A percentile compares a stretch with the other conserved stretches of the same genome.
phyloP scores from a whole-genome alignment of 2,329 filamentous ascomycete genomes.

The Tolypocladium endophyticum region DNA sequence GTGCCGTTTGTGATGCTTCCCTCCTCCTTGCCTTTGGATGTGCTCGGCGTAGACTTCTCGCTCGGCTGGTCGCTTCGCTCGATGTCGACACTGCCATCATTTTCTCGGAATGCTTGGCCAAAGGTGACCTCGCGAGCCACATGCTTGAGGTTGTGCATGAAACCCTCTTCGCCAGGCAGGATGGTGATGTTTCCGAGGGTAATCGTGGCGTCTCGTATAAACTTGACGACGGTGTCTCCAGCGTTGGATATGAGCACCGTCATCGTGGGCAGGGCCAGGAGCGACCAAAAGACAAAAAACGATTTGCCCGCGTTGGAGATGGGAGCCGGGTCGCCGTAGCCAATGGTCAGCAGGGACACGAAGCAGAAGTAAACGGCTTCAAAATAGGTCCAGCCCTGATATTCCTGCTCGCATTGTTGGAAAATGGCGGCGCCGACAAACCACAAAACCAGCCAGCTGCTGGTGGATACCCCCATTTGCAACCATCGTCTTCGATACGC shows the following conservation, averaged over 20 bases:
- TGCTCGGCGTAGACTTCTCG: constrained; percentile 7
- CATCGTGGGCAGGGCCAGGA: constrained; percentile 79
- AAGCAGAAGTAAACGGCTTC: constrained; percentile 79
- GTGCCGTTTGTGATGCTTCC: background rate
- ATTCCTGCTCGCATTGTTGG: constrained; percentile 35
- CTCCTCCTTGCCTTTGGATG: constrained; percentile 1
- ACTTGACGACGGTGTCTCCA: constrained; percentile 69
- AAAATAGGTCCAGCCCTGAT: constrained; percentile 64
- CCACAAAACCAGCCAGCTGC: constrained; percentile 67
- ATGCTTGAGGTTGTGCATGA: constrained; percentile 34
- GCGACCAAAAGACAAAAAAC: constrained; percentile 89
- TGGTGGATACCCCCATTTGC: constrained; percentile 55
- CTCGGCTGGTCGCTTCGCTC: background rate
- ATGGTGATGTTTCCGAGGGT: constrained; percentile 49
- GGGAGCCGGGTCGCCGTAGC: constrained; percentile 73
- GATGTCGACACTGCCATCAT: background rate
- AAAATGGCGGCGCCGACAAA: constrained; percentile 71
- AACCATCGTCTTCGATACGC: constrained; percentile 62
- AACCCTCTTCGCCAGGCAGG: constrained; percentile 42
- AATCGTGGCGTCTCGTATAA: constrained; percentile 44
- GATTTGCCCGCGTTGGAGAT: constrained; percentile 68
- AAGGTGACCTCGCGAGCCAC: constrained; percentile 29
- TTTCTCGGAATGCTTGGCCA: constrained; percentile 27
- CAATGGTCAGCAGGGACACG: constrained; percentile 72
- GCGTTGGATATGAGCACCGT: constrained; percentile 79